phyloP scores from a whole-genome alignment of 2,329 filamentous ascomycete species.

The Pseudopithomyces maydicus region DNA sequence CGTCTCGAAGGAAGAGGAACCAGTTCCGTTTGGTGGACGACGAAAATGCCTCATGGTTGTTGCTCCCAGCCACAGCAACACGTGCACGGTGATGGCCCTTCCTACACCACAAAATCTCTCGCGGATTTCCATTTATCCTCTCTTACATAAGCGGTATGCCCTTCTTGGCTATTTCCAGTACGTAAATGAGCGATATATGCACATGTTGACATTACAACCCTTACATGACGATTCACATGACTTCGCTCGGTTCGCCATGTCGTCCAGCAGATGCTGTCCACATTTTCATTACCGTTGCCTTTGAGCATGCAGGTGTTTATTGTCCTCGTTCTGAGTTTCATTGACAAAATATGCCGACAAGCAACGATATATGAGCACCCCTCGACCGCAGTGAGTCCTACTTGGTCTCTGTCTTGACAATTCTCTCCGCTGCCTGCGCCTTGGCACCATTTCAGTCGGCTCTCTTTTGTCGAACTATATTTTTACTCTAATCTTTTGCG shows the following conservation, averaged over 20 bases:
- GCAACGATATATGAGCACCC: neutral
- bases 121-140: neutral
- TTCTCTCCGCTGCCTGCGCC: neutral
- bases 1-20: neutral
- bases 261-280: neutral
- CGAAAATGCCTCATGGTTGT: slow-evolving; percentile 2
- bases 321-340: neutral
- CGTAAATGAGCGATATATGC: slow-evolving; percentile 6
- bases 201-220: neutral
- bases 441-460: neutral
- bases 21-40: neutral
- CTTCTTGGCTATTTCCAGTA: neutral
- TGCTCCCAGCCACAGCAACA: neutral
- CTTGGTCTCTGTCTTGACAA: no score
- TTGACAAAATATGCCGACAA: neutral
- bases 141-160: neutral
- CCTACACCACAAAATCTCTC: neutral
- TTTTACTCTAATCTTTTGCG: no score
- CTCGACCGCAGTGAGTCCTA: no score
- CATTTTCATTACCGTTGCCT: neutral
- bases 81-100: neutral
- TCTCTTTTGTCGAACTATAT: no score
- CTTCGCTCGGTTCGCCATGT: neutral
- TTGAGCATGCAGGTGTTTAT: neutral
- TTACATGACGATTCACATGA: neutral